These are phyloP conservation scores for Kwoniella europaea DNA, from an alignment of 768 basidiomycete species.

Conservation along the genomic window DNA sequence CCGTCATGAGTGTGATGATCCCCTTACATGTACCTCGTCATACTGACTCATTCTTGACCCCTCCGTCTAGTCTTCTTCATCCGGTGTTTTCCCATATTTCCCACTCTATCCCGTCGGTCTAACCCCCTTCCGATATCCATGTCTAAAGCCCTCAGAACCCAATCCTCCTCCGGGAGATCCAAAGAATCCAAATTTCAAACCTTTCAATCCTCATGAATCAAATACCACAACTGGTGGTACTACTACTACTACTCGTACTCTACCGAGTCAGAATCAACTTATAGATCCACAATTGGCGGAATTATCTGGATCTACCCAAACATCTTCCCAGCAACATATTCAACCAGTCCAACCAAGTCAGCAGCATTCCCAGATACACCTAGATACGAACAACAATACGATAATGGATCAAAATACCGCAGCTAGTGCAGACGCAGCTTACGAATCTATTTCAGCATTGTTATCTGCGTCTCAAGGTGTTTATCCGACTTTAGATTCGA, in stretches of 20 bases:
- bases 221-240: constrained; percentile 9
- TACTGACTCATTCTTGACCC: not conserved
- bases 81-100: constrained; percentile 3
- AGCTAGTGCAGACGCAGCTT: constrained; percentile 16
- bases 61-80: not conserved
- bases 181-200: constrained; percentile 35
- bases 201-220: constrained; percentile 37
- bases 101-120: constrained; percentile 32
- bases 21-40: not conserved
- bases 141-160: constrained; percentile 32
- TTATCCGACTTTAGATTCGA: constrained; percentile 12
- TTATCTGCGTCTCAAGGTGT: constrained; percentile 24
- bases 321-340: constrained; percentile 50
- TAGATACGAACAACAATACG: not conserved
- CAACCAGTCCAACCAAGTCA: not conserved
- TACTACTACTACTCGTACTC: constrained; percentile 12
- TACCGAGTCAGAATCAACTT: not conserved
- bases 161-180: constrained; percentile 48
- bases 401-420: constrained; percentile 7
- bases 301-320: constrained; percentile 25
- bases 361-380: not conserved
- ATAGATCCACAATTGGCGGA: not conserved
- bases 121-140: constrained; percentile 51
- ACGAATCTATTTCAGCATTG: constrained; percentile 20
- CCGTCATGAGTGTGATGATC: no score